phyloP scores from a whole-genome alignment of 306 rosid genomes.

The Albizia julibrissin region DNA sequence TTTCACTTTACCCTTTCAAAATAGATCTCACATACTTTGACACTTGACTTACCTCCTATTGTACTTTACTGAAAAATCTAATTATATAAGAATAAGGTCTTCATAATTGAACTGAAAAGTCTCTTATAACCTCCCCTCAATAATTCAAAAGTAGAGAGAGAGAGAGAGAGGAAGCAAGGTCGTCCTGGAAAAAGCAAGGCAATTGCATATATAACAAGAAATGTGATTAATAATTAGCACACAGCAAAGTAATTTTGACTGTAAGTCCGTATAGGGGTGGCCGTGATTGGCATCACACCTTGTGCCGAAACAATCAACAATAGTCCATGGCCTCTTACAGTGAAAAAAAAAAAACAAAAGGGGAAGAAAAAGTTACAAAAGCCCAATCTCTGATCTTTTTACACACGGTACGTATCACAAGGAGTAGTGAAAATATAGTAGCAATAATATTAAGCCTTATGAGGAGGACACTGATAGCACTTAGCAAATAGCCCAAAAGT shows the following conservation, averaged over 20 bases:
- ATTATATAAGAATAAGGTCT: conserved; percentile 4
- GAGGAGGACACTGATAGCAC: conserved; percentile 76
- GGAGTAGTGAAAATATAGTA: not conserved
- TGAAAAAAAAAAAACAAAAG: not conserved
- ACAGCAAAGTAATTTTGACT: conserved; percentile 41
- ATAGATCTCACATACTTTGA: not conserved
- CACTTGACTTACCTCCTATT: not conserved
- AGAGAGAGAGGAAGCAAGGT: not conserved
- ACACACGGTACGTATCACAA: conserved; percentile 41
- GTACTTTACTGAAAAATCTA: not conserved
- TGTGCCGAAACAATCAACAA: conserved; percentile 37
- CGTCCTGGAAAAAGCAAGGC: conserved; percentile 19
- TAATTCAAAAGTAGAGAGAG: not conserved
- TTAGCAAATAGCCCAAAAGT: conserved; percentile 68
- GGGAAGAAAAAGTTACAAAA: conserved; percentile 23
- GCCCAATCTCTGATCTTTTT: conserved; percentile 67
- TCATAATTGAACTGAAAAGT: not conserved
- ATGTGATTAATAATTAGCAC: conserved; percentile 42
- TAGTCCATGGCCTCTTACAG: conserved; percentile 41
- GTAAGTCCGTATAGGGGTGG: conserved; percentile 65
- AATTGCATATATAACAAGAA: conserved; percentile 38
- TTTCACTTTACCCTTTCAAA: not conserved
- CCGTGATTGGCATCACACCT: conserved; percentile 77
- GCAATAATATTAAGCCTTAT: conserved; percentile 43
- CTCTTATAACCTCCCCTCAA: not conserved